Conservation (phyloP, 176 grass and related monocot species). For the Cymbopogon citratus region DNA sequence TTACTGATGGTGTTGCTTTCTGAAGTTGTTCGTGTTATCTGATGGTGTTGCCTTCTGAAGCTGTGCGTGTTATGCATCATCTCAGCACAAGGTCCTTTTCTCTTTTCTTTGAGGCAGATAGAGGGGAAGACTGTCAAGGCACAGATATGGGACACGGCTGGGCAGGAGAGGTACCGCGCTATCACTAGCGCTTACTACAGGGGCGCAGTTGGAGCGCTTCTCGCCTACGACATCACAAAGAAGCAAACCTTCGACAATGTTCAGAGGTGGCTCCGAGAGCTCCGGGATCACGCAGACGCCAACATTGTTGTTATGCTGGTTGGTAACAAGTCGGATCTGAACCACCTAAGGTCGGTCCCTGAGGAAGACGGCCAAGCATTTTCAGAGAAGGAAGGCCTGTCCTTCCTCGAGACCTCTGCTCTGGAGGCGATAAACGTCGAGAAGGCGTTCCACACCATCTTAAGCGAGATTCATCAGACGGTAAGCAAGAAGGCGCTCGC, state of each 20-base stretch:
- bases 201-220: constrained; percentile 49
- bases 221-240: constrained; percentile 65
- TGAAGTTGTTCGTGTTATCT: neutral
- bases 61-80: neutral
- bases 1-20: neutral
- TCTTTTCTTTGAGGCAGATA: constrained; percentile 34
- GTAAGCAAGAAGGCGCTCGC: constrained; percentile 65
- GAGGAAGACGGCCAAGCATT: constrained; percentile 47
- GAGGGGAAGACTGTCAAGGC: constrained; percentile 61
- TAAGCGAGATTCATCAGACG: constrained; percentile 60
- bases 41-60: neutral
- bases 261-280: constrained; percentile 61
- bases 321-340: constrained; percentile 56
- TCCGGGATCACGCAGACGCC: constrained; percentile 55
- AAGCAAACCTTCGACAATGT: constrained; percentile 56
- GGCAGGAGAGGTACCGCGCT: constrained; percentile 69
- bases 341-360: constrained; percentile 45
- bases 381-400: constrained; percentile 49
- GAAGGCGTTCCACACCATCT: constrained; percentile 52
- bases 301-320: constrained; percentile 63
- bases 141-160: constrained; percentile 69
- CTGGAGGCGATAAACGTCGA: constrained; percentile 54
- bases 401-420: constrained; percentile 65
- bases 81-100: neutral
- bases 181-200: constrained; percentile 74